A percentile compares a stretch with the other conserved stretches of the same genome.
Evolutionary conservation across 225 moss, liverwort and hornwort species (phyloP).

Genomic region (Pleurozium schreberi): DNA sequence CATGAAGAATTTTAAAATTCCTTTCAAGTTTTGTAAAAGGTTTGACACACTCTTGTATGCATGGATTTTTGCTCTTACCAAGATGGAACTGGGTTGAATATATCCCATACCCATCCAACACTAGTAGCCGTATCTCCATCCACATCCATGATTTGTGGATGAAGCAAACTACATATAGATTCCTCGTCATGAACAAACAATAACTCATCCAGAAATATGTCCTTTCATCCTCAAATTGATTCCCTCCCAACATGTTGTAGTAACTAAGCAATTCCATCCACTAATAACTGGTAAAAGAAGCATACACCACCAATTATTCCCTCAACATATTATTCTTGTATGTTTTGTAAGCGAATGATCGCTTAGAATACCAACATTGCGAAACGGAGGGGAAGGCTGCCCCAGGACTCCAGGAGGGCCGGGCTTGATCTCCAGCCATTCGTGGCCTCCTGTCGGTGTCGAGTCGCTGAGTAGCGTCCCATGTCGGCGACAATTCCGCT

Average conservation of each 20-base stretch:
- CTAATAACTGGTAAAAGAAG: background rate
- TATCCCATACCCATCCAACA: background rate
- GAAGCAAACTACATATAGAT: background rate
- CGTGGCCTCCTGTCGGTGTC: background rate
- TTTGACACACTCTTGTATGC: accelerated
- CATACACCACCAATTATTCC: background rate
- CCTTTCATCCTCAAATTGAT: background rate
- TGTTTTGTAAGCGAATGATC: background rate
- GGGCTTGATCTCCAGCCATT: background rate
- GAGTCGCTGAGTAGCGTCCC: conserved; percentile 2
- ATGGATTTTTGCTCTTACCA: background rate
- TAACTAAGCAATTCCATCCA: background rate
- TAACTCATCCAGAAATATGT: background rate
- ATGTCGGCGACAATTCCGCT: background rate
- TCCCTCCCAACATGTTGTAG: background rate
- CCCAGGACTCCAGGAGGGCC: background rate
- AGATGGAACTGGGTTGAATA: background rate
- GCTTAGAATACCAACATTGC: background rate
- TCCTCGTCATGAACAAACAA: background rate
- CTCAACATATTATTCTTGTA: background rate
- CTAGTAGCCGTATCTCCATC: background rate
- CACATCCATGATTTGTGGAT: background rate
- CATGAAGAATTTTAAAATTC: background rate
- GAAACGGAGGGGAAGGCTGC: background rate
- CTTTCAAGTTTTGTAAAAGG: background rate